phyloP scores from a whole-genome alignment of 192 early-diverging fungal genomes.

The Irineochytrium annulatum region DNA sequence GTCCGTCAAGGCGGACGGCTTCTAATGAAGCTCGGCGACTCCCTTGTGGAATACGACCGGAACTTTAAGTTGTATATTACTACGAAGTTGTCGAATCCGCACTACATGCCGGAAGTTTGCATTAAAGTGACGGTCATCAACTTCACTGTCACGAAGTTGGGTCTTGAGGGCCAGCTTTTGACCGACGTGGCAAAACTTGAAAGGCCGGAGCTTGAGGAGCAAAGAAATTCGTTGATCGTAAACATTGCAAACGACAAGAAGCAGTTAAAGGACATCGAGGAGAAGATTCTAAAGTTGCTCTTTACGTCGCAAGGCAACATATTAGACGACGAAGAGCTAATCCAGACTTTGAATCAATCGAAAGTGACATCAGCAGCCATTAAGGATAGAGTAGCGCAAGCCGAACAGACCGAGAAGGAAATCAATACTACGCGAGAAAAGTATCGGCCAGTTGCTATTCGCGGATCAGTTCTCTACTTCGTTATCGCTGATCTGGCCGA shows the following conservation, averaged over 20 bases:
- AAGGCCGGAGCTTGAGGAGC: slow-evolving; percentile 58
- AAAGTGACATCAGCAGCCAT: slow-evolving; percentile 63
- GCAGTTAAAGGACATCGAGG: slow-evolving; percentile 60
- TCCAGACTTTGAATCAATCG: slow-evolving; percentile 61
- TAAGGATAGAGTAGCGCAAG: slow-evolving; percentile 50
- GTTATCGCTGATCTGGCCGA: slow-evolving; percentile 57
- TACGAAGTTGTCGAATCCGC: slow-evolving; percentile 58
- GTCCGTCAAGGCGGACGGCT: slow-evolving; percentile 54
- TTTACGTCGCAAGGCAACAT: slow-evolving; percentile 65
- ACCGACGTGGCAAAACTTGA: slow-evolving; percentile 60
- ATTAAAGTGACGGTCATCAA: slow-evolving; percentile 62
- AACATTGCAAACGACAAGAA: slow-evolving; percentile 58
- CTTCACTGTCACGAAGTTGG: slow-evolving; percentile 60
- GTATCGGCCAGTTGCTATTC: slow-evolving; percentile 58
- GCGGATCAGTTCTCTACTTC: slow-evolving; percentile 61
- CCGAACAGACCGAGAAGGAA: slow-evolving; percentile 55
- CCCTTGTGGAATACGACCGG: slow-evolving; percentile 59
- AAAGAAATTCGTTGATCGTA: slow-evolving; percentile 55
- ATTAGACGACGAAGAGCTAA: slow-evolving; percentile 63
- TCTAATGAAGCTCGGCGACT: slow-evolving; percentile 62
- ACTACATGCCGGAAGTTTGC: slow-evolving; percentile 61
- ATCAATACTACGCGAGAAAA: slow-evolving; percentile 56
- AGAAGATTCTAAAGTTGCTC: slow-evolving; percentile 56
- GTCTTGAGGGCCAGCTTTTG: slow-evolving; percentile 56
- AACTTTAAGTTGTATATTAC: slow-evolving; percentile 66